Conservation (phyloP, 345 rosid genomes). For the Pugionium dolabratum region DNA sequence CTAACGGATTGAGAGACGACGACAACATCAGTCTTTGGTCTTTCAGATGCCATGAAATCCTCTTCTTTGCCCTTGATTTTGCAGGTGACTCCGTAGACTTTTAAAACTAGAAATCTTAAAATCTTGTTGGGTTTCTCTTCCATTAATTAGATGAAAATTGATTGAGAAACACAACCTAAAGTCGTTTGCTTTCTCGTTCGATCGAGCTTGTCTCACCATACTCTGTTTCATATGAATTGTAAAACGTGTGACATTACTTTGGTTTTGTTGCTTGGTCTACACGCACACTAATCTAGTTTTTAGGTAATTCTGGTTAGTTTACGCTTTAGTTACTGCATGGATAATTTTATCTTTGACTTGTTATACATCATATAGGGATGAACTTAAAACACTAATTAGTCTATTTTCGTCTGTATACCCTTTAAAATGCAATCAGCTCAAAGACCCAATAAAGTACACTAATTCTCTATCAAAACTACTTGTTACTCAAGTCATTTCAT, state of each 20-base stretch:
- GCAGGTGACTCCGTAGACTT: slow-evolving; percentile 12
- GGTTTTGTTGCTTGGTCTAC: slow-evolving; percentile 2
- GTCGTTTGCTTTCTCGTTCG: neutral
- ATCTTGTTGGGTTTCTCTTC: neutral
- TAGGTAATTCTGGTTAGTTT: neutral
- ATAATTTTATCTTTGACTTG: neutral
- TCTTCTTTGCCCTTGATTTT: slow-evolving; percentile 30
- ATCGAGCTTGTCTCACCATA: neutral
- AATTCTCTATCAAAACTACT: too few species aligned
- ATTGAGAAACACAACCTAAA: neutral
- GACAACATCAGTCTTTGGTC: slow-evolving; percentile 31
- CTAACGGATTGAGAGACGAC: slow-evolving; percentile 19
- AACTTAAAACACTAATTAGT: too few species aligned
- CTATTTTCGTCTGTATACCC: too few species aligned
- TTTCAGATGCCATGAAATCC: slow-evolving; percentile 10
- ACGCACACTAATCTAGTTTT: neutral
- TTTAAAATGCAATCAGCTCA: too few species aligned
- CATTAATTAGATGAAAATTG: neutral
- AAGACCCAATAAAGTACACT: too few species aligned
- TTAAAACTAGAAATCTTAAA: neutral
- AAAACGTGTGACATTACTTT: neutral
- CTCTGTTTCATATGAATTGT: neutral
- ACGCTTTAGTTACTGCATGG: neutral
- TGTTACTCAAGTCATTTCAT: too few species aligned
- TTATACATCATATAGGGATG: neutral